Evolutionary conservation across 345 rosid species (phyloP).

Genomic region (Eucalyptus regnans): DNA sequence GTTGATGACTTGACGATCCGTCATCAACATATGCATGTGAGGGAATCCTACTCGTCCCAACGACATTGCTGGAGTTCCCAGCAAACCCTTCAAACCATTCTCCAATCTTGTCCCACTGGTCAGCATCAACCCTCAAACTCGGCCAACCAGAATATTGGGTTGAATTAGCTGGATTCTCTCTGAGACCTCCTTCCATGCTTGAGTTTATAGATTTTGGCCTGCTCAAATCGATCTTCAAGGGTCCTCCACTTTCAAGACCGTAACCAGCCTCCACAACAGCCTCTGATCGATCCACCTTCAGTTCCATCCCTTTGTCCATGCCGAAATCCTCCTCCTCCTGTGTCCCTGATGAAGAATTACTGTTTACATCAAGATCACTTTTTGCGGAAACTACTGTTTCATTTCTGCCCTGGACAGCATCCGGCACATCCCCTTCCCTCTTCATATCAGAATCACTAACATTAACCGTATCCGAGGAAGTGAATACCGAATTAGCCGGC

Average conservation of each 20-base stretch:
- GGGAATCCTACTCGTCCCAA: conserved; percentile 35
- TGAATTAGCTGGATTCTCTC: neutral
- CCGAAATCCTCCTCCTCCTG: neutral
- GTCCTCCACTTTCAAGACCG: neutral
- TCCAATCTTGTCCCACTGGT: neutral
- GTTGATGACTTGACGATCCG: conserved; percentile 29
- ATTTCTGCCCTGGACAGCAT: neutral
- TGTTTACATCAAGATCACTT: neutral
- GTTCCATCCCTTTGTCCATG: neutral
- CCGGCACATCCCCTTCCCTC: neutral
- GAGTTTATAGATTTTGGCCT: neutral
- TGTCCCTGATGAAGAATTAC: neutral
- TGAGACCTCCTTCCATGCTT: neutral
- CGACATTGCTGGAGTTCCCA: conserved; percentile 13
- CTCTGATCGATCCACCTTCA: neutral
- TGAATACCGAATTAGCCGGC: neutral
- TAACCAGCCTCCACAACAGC: neutral
- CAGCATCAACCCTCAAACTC: neutral
- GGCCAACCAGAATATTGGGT: neutral
- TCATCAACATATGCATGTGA: conserved; percentile 24
- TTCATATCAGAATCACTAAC: neutral
- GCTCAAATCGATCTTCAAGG: neutral
- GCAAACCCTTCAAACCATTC: neutral
- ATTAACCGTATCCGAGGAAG: neutral
- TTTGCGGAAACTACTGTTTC: neutral